A percentile compares a stretch with the other conserved stretches of the same genome.
Conservation (phyloP, 2,329 filamentous ascomycete genomes). For the Colletotrichum brevisporum region DNA sequence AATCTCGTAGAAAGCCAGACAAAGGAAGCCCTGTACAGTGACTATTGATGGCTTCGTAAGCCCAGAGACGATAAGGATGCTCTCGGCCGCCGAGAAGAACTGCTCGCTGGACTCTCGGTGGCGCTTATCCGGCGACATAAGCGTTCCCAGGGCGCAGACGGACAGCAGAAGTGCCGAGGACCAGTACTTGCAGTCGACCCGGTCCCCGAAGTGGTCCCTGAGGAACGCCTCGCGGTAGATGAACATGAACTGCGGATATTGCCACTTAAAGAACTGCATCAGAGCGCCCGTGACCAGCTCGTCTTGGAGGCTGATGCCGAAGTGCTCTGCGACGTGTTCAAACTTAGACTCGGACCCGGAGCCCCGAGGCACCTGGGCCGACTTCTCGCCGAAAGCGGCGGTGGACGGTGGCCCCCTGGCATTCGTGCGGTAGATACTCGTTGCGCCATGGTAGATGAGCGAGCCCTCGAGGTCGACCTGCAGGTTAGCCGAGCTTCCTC, state of each 20-base stretch:
- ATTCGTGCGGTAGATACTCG: conserved; percentile 47
- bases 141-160: conserved; percentile 45
- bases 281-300: conserved; percentile 42
- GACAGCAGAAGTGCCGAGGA: conserved; percentile 44
- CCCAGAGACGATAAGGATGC: conserved; percentile 45
- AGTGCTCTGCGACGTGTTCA: conserved; percentile 43
- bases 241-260: conserved; percentile 51
- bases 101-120: conserved; percentile 37
- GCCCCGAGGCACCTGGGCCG: not conserved
- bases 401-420: not conserved
- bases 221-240: conserved; percentile 48
- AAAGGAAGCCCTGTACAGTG: conserved; percentile 46
- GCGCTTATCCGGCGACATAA: conserved; percentile 38
- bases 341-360: conserved; percentile 34
- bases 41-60: conserved; percentile 43
- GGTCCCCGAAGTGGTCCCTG: conserved; percentile 42
- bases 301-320: conserved; percentile 44
- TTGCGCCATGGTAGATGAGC: conserved; percentile 43
- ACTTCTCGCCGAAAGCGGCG: not conserved
- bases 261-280: conserved; percentile 47
- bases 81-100: conserved; percentile 45
- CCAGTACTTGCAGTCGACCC: conserved; percentile 45
- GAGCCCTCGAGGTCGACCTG: conserved; percentile 39
- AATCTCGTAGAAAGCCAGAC: conserved; percentile 48
- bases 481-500: conserved; percentile 1